Evolutionary conservation across 345 rosid species (phyloP).

Genomic region (Citrus cavaleriei): DNA sequence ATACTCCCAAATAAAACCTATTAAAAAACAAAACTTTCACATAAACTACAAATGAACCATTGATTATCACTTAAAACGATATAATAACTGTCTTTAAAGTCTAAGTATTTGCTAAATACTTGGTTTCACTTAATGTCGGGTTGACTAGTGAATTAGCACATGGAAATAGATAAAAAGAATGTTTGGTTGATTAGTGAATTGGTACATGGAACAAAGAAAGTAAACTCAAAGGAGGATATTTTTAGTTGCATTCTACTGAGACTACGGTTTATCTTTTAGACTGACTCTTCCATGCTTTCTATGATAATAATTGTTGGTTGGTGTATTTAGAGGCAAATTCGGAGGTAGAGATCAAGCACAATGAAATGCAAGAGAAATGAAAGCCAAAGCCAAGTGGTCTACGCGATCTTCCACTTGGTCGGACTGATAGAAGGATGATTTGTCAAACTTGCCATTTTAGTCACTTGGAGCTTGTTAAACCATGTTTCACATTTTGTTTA

Average conservation of each 20-base stretch:
- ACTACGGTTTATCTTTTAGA: background rate
- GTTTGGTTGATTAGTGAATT: background rate
- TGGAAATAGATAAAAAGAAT: too few species aligned
- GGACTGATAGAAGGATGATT: constrained; percentile 79
- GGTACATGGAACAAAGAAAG: background rate
- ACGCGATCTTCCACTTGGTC: constrained; percentile 73
- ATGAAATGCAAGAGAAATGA: constrained; percentile 89
- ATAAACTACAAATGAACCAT: too few species aligned
- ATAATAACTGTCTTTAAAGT: too few species aligned
- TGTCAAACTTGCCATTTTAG: constrained; percentile 97
- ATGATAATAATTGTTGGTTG: background rate
- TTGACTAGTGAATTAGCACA: too few species aligned
- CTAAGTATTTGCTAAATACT: background rate
- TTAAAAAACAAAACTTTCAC: too few species aligned
- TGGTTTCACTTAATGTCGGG: background rate
- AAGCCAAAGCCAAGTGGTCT: constrained; percentile 78
- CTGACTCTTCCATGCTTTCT: background rate
- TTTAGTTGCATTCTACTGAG: too few species aligned
- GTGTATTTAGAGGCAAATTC: constrained; percentile 81
- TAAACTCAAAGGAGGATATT: too few species aligned
- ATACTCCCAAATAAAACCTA: too few species aligned
- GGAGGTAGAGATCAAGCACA: constrained; percentile 48
- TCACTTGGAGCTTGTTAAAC: constrained; percentile 89
- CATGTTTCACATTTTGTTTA: constrained; percentile 94
- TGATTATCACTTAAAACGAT: too few species aligned